Evolutionary conservation across 2,329 filamentous ascomycete species (phyloP).

Genomic region (Fusarium falciforme): DNA sequence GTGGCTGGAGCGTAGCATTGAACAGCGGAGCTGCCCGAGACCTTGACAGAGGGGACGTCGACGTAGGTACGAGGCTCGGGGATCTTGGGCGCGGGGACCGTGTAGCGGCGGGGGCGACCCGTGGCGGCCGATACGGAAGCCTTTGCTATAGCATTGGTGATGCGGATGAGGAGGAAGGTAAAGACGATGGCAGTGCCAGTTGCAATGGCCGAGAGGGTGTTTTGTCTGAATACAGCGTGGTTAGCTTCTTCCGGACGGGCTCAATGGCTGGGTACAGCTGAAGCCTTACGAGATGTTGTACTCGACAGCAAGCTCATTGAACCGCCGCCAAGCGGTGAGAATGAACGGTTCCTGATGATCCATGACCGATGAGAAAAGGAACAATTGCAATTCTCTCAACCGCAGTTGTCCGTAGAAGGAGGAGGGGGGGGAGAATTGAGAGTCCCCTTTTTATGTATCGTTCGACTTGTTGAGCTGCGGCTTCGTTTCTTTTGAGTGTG

Average conservation of each 20-base stretch:
- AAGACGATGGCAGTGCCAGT: constrained; percentile 46
- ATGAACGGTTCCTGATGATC: constrained; percentile 30
- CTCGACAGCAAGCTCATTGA: constrained; percentile 35
- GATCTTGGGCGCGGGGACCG: constrained; percentile 70
- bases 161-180: constrained; percentile 46
- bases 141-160: constrained; percentile 38
- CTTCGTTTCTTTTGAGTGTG: constrained; percentile 2
- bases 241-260: constrained; percentile 2
- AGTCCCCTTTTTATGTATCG: constrained; percentile 30
- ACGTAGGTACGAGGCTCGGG: constrained; percentile 69
- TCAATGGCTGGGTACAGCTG: constrained; percentile 11
- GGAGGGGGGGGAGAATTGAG: background rate
- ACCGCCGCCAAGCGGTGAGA: constrained; percentile 34
- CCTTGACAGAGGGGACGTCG: constrained; percentile 70
- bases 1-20: constrained; percentile 93
- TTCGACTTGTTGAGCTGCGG: constrained; percentile 19
- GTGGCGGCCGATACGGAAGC: constrained; percentile 43
- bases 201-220: constrained; percentile 44
- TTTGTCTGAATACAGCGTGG: constrained; percentile 33
- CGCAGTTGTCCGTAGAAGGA: background rate
- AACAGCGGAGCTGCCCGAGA: constrained; percentile 74
- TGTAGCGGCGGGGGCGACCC: constrained; percentile 65
- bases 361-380: constrained; percentile 22
- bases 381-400: background rate
- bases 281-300: constrained; percentile 42